These are phyloP conservation scores for Sporothrix protearum DNA, from an alignment of 2,329 filamentous ascomycete genomes.

Conservation along the genomic window DNA sequence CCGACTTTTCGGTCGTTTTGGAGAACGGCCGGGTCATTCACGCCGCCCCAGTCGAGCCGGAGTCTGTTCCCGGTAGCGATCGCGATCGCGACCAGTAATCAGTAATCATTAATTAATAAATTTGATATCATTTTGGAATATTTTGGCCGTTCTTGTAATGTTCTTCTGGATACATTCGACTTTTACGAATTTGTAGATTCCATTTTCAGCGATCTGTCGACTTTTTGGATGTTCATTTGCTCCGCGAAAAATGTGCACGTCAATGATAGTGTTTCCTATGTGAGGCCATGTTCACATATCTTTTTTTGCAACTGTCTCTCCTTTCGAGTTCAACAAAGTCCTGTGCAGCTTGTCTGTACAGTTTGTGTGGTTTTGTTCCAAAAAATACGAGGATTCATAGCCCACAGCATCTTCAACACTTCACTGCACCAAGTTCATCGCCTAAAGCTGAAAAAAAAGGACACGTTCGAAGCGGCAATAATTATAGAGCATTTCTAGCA, in stretches of 20 bases:
- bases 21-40: constrained; percentile 49
- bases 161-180: neutral
- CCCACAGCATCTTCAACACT: no score
- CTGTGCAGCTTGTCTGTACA: no score
- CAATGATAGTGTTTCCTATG: no score
- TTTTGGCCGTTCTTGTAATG: no score
- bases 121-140: neutral
- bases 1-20: constrained; percentile 53
- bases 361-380: no score
- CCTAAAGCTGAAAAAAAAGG: no score
- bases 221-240: neutral
- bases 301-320: no score
- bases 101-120: neutral
- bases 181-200: neutral
- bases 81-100: neutral
- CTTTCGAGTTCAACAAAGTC: no score
- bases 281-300: no score
- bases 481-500: neutral
- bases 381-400: no score
- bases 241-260: neutral
- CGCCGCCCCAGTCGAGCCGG: constrained; percentile 20
- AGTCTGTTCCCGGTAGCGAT: neutral
- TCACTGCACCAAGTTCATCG: no score
- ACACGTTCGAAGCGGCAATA: neutral
- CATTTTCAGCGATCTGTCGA: neutral